Evolutionary conservation across 2,329 filamentous ascomycete genomes (phyloP), one percentile per base, ranked within the genome.

Genomic region (Magnaporthiopsis incrustans): DNA sequence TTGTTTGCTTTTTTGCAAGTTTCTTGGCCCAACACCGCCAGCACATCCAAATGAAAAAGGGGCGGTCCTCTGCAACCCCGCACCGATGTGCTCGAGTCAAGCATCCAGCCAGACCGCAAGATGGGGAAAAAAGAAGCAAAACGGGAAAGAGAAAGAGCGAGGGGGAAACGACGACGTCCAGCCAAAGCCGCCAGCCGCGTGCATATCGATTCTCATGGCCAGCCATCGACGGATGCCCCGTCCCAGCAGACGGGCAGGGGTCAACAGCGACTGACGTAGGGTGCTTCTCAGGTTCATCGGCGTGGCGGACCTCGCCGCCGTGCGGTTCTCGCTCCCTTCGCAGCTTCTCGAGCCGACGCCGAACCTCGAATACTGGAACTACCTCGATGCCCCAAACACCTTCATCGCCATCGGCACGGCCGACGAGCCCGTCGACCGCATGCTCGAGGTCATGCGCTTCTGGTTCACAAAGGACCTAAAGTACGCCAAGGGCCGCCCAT

Each of bases 401-500:
- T 97, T 99, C 68, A 79, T 86, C 68, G 85, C 84, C 59, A 89
- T 89, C 71, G 95, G 94, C 71, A 94, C 94, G 71, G 95, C 94
- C 25, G 90, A 98, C 70, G 92, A 98, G 70, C 85, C 90, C 14
- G 81, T 98, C 64, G 94, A 95, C 70, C 92, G 95, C 70, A 97
- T 97, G 91, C 85, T 99, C 62, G 93, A 94, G 72, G 92, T 96
- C 35, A 78, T 98, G 70, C 88, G 93, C 66, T 99, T 98, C 78
- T 99, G 95, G 95, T 96, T 98, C 72, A 98, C 95, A 67, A 99
- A 99, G 77, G 95, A 99, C 76, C 76, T 99, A 76, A 99, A 99
- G 85, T 99, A 98, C 73, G 91, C 96, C 75, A 98, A 98, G 80
- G 94, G 94, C 66, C 96, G 93, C 80, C 95, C 95, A 58, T 98